These are phyloP conservation scores for Ensete glaucum DNA, from an alignment of 176 grass and related monocot genomes.

Conservation along the genomic window DNA sequence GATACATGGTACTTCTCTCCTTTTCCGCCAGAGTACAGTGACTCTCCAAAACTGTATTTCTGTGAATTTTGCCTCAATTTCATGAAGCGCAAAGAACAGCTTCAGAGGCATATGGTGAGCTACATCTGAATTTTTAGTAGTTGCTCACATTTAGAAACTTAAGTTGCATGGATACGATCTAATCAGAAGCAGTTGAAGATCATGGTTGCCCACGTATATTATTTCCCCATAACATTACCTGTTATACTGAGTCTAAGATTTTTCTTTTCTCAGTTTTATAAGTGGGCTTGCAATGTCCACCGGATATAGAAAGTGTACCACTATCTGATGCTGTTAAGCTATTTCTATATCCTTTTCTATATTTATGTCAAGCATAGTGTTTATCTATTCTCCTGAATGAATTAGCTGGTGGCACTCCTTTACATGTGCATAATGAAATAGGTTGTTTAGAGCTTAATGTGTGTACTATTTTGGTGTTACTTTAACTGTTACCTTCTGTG, in stretches of 20 bases:
- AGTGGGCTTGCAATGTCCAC: background rate
- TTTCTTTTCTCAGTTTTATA: background rate
- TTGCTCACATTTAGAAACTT: background rate
- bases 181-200: background rate
- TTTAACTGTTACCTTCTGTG: no score
- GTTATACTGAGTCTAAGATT: background rate
- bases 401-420: no score
- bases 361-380: background rate
- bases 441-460: no score
- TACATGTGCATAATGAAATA: no score
- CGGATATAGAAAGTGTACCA: background rate
- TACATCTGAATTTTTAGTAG: slow-evolving; percentile 17
- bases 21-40: slow-evolving; percentile 94
- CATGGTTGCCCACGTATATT: background rate
- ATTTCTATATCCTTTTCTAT: background rate
- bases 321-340: background rate
- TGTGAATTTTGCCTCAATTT: slow-evolving; percentile 99
- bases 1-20: slow-evolving; percentile 99
- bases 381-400: background rate
- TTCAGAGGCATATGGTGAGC: slow-evolving; percentile 97
- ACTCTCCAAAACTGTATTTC: slow-evolving; percentile 83
- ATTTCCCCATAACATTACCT: background rate
- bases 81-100: slow-evolving; percentile 99
- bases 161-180: background rate
- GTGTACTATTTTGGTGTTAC: no score